A percentile compares a stretch with the other conserved stretches of the same genome.
phyloP scores from a whole-genome alignment of 208 protist species.

The Leishmania turanica region DNA sequence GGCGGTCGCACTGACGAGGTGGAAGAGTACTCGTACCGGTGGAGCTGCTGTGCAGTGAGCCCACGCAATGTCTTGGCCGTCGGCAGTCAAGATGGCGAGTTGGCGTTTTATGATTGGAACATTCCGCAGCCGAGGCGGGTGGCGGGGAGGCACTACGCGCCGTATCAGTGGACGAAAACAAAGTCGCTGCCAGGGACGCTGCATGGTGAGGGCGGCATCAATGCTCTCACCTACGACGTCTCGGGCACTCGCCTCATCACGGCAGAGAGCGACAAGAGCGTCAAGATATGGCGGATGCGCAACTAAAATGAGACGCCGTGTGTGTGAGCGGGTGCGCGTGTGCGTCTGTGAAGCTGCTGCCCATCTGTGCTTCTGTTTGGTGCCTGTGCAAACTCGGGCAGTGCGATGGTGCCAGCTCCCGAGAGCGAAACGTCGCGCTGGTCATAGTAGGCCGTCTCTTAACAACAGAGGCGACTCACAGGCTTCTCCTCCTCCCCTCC shows the following conservation, averaged over 20 bases:
- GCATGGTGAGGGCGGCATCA: slow-evolving; percentile 94
- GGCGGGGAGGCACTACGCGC: slow-evolving; percentile 51
- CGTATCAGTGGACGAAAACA: slow-evolving; percentile 80
- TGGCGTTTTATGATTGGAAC: slow-evolving; percentile 98
- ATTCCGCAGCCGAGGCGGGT: slow-evolving; percentile 60
- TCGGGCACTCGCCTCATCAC: slow-evolving; percentile 98
- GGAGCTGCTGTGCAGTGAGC: slow-evolving; percentile 88
- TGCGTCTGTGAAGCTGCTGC: not conserved
- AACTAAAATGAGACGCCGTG: slow-evolving; percentile 22
- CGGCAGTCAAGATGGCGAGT: slow-evolving; percentile 90
- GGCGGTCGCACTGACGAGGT: not conserved
- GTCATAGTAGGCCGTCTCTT: not conserved
- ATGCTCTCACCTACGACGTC: slow-evolving; percentile 93
- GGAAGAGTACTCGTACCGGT: slow-evolving; percentile 65
- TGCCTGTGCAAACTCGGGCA: not conserved
- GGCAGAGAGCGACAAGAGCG: slow-evolving; percentile 98
- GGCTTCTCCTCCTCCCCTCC: not conserved
- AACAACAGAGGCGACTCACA: not conserved
- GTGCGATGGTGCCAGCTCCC: not conserved
- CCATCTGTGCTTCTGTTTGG: not conserved
- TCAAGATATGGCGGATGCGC: slow-evolving; percentile 92
- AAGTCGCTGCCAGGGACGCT: slow-evolving; percentile 80
- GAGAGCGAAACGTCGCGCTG: not conserved
- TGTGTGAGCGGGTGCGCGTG: not conserved
- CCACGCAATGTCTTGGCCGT: slow-evolving; percentile 94